Evolutionary conservation across 78 protist genomes (phyloP).

Genomic region (Dictyostelium discoideum): DNA sequence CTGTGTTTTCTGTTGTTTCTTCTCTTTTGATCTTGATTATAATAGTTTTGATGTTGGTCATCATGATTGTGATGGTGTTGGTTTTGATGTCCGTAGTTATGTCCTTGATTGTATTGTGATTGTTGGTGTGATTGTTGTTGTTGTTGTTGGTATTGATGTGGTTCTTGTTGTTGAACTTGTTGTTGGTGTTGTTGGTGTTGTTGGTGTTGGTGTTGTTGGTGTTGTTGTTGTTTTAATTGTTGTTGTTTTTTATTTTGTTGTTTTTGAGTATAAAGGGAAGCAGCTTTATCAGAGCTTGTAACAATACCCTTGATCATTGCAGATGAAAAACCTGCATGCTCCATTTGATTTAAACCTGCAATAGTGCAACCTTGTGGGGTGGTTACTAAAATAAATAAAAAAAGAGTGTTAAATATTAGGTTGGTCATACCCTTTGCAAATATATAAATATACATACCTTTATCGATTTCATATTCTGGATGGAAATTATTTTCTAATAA

Average conservation of each 20-base stretch:
- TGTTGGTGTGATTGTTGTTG: neutral
- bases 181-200: neutral
- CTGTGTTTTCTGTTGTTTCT: neutral
- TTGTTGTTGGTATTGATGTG: neutral
- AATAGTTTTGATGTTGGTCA: neutral
- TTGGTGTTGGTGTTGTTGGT: neutral
- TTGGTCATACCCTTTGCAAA: neutral
- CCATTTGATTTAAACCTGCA: constrained; percentile 82
- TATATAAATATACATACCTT: neutral
- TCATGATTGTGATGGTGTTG: neutral
- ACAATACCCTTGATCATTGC: constrained; percentile 84
- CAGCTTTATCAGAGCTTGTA: constrained; percentile 82
- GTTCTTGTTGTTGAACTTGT: neutral
- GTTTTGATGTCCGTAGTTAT: neutral
- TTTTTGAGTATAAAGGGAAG: constrained; percentile 42
- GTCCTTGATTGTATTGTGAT: neutral
- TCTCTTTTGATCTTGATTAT: neutral
- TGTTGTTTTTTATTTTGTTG: neutral
- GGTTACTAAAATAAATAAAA: neutral
- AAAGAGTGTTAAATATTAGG: neutral
- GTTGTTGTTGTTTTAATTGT: neutral
- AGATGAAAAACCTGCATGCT: constrained; percentile 75
- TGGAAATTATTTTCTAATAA: constrained; percentile 48
- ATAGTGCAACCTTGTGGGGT: constrained; percentile 81
- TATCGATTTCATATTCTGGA: constrained; percentile 76